Percentiles rank a stretch among this genome's conserved stretches.
Evolutionary conservation across 116 monocot species (phyloP).

Genomic region (Zostera marina): DNA sequence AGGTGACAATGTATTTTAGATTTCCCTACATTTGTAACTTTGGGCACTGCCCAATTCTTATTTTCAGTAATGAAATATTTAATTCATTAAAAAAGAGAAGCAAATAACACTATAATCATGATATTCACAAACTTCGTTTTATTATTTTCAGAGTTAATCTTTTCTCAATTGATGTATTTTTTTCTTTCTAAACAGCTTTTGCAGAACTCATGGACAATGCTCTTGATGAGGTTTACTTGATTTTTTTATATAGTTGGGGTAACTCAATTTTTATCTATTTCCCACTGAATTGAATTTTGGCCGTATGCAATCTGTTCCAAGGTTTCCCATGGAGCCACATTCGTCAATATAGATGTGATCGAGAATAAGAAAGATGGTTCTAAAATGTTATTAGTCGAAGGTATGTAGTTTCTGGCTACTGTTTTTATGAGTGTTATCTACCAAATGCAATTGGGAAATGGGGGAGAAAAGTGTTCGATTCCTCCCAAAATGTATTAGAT

Average conservation of each 20-base stretch:
- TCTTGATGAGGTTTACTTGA: conserved; percentile 64
- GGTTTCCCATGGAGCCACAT: conserved; percentile 90
- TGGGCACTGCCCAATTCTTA: too few species aligned
- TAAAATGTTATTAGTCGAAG: conserved; percentile 83
- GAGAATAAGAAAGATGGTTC: conserved; percentile 52
- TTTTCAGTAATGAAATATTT: too few species aligned
- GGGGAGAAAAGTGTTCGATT: too few species aligned
- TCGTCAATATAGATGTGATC: conserved; percentile 66
- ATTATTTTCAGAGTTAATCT: background rate
- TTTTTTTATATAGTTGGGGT: too few species aligned
- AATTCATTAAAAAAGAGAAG: too few species aligned
- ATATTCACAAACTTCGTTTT: background rate
- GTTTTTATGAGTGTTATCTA: background rate
- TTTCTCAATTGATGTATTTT: conserved; percentile 1
- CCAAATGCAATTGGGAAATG: background rate
- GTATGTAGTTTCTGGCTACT: conserved; percentile 21
- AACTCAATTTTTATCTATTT: background rate
- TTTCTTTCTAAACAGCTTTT: conserved; percentile 38
- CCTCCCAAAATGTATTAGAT: too few species aligned
- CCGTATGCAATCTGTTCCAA: conserved; percentile 16
- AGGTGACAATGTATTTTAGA: too few species aligned
- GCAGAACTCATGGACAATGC: conserved; percentile 97
- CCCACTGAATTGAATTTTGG: background rate
- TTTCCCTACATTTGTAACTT: too few species aligned
- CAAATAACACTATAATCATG: too few species aligned